phyloP scores from a whole-genome alignment of 495 filamentous ascomycete species.

The Lasiosphaeria ovina region DNA sequence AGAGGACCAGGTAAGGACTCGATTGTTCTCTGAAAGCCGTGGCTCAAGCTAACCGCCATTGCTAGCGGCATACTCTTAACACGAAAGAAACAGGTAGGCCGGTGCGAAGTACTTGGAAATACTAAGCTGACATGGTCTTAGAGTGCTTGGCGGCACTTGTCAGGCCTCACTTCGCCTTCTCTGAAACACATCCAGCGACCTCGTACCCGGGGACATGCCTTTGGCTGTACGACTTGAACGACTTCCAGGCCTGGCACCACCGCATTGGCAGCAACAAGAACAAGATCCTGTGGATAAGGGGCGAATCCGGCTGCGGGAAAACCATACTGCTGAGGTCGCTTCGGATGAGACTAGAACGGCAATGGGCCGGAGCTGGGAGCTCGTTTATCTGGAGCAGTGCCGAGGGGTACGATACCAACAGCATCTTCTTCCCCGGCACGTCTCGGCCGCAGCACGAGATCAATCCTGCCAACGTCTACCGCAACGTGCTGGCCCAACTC shows the following conservation, averaged over 20 bases:
- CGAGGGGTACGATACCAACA: conserved; percentile 24
- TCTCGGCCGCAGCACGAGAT: conserved; percentile 14
- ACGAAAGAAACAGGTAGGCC: conserved; percentile 24
- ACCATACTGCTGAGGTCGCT: conserved; percentile 33
- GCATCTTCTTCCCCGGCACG: conserved; percentile 17
- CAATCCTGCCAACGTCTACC: conserved; percentile 31
- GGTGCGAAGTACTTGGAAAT: background rate
- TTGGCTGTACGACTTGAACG: conserved; percentile 34
- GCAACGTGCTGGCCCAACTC: conserved; percentile 35
- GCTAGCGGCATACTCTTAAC: conserved; percentile 23
- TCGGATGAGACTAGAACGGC: conserved; percentile 25
- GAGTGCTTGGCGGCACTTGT: conserved; percentile 30
- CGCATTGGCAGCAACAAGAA: conserved; percentile 29
- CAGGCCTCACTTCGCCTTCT: conserved; percentile 9
- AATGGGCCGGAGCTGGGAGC: conserved; percentile 31
- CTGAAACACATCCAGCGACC: conserved; percentile 21
- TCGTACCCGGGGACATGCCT: conserved; percentile 37
- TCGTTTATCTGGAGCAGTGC: conserved; percentile 30
- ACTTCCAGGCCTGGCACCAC: conserved; percentile 40
- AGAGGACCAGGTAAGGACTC: conserved; percentile 18
- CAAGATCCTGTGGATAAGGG: conserved; percentile 39
- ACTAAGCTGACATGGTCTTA: conserved; percentile 4
- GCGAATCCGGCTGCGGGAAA: conserved; percentile 36
- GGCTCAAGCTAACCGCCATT: background rate
- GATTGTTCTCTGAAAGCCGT: background rate